Conservation (phyloP, 768 basidiomycete species). For the Trametes sanguinea region DNA sequence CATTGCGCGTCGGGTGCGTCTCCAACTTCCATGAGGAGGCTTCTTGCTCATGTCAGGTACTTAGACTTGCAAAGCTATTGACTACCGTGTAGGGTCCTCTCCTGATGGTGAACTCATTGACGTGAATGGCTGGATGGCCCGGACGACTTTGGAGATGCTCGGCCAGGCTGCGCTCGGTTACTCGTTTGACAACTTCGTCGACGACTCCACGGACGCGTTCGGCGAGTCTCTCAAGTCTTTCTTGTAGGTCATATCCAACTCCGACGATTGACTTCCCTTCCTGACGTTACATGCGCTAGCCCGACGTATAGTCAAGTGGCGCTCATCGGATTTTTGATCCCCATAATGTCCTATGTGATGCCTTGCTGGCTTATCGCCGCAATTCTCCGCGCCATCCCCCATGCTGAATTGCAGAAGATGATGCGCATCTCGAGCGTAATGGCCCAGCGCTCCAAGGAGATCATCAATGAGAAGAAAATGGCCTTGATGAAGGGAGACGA, state of each 20-base stretch:
- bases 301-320: background rate
- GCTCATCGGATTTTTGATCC: conserved; percentile 5
- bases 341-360: background rate
- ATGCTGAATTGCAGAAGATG: conserved; percentile 33
- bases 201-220: conserved; percentile 13
- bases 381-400: conserved; percentile 38
- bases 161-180: conserved; percentile 19
- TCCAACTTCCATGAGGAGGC: too few species aligned
- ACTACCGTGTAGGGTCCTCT: conserved; percentile 7
- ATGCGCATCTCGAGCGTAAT: conserved; percentile 40
- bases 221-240: conserved; percentile 14
- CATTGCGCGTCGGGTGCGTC: conserved; percentile 15
- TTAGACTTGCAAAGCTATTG: conserved; percentile 26
- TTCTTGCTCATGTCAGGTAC: background rate
- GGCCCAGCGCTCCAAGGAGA: conserved; percentile 38
- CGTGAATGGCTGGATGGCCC: conserved; percentile 21
- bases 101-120: conserved; percentile 12
- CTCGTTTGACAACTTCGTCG: conserved; percentile 18
- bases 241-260: conserved; percentile 1
- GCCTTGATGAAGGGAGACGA: conserved; percentile 40
- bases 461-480: conserved; percentile 41
- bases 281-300: background rate
- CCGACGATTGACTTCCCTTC: background rate
- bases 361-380: conserved; percentile 33
- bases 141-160: conserved; percentile 19